These are phyloP conservation scores for Acanthamoeba sp. DNA, from an alignment of 208 protist genomes.

Conservation along the genomic window DNA sequence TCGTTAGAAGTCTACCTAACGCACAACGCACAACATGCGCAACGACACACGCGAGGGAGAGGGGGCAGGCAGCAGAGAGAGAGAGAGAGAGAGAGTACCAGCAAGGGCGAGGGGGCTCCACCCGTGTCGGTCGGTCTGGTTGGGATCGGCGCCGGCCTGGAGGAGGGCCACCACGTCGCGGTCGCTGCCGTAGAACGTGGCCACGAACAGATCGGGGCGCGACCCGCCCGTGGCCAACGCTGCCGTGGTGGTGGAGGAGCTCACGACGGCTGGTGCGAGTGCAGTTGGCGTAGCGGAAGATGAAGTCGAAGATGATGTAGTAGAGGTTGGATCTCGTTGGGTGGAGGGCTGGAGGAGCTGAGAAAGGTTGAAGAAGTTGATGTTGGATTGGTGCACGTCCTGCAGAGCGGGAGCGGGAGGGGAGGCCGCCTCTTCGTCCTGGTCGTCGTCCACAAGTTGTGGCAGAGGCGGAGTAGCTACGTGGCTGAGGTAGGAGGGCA, in stretches of 20 bases:
- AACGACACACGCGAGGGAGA: not conserved
- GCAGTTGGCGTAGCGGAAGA: not conserved
- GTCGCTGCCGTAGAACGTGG: slow-evolving; percentile 39
- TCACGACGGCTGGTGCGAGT: no score
- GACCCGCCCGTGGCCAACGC: not conserved
- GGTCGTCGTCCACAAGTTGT: not conserved
- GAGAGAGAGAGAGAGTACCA: not conserved
- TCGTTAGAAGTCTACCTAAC: no score
- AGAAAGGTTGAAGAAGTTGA: not conserved
- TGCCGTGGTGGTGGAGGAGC: not conserved
- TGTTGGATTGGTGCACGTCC: not conserved
- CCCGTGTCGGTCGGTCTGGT: slow-evolving; percentile 24
- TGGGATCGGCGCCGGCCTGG: slow-evolving; percentile 24
- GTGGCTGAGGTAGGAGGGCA: not conserved
- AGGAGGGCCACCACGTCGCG: slow-evolving; percentile 43
- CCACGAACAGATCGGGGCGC: slow-evolving; percentile 44
- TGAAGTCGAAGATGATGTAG: not conserved
- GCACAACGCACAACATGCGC: not conserved
- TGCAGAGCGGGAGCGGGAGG: not conserved
- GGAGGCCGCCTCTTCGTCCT: not conserved
- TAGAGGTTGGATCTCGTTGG: no score
- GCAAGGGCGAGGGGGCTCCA: slow-evolving; percentile 47
- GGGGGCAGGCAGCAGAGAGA: no score
- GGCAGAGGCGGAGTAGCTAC: not conserved
- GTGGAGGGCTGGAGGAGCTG: not conserved